Evolutionary conservation across 2,329 filamentous ascomycete genomes (phyloP), one percentile per base, ranked within the genome.

Genomic region (Trichoderma hamatum): DNA sequence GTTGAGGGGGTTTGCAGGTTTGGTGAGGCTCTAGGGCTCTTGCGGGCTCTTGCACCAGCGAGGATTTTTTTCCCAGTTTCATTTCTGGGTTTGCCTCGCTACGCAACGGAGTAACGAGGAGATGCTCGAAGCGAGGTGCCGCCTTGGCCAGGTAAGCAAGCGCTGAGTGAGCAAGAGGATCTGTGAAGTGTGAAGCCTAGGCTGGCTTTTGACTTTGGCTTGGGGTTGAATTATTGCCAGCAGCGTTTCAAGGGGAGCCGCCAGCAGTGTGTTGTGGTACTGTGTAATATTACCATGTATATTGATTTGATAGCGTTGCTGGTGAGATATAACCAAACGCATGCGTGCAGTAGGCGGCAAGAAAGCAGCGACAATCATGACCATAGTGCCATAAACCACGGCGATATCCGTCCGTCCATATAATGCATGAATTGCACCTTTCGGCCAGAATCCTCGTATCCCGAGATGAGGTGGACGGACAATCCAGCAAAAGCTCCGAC

Each of bases 381-480:
- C 39, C 9, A 43, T 43, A 43, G 39, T 9, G 9, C 39, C 7
- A 19, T 43, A n/a, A 30, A 34, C 36, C 52, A 7, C 46, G 52
- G 63, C 36, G 36, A n/a, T 39, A 66, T 66, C 52, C 46, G 21
- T 58, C 54, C 39, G 39, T 43, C 19, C 39, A 3, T 43, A 19
- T 5, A 43, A 66, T 58, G 52, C 36, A 58, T 34, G n/a, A 46
- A 21, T 58, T 46, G 52, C 26, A 32, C 28, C 52, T 58, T 54
- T 66, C 52, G 63, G 39, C 39, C 39, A 9, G 52, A 21, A 21
- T 46, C 24, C 63, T 66, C 63, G 63, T 66, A 58, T 66, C 54
- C 63, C 52, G 63, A 66, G 28, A 66, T 66, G 63, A 66, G 63
- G 63, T n/a, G 30, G 55, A 11, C 24, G 43, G 51, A 65, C 54